Evolutionary conservation across 2,329 filamentous ascomycete species (phyloP), one percentile per base, ranked within the genome.

Genomic region (Sporothrix humicola): DNA sequence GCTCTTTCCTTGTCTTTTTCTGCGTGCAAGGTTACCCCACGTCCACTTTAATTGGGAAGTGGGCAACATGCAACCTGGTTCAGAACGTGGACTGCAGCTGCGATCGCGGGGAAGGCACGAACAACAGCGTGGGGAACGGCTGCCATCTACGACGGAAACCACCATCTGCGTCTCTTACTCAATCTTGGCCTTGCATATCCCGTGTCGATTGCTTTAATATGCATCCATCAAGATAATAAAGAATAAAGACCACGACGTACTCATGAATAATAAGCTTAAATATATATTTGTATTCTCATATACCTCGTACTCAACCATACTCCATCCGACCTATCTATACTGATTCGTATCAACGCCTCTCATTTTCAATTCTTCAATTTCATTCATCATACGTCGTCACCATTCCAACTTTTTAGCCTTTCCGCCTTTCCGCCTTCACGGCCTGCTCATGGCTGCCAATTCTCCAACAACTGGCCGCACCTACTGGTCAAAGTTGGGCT

Each of bases 401-500:
- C 31, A 37, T 37, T 3, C 31, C 31, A 7, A 5, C 31, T 31
- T 31, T 31, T 5, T 31, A 5, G 2, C 31, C 5, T 31, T 31
- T 31, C 31, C 31, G 31, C 31, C 31, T 31, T 31, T n/a, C n/a
- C n/a, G n/a, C 23, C 23, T 37, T 37, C 31, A 37, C 4, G 31
- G 31, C 31, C 31, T 37, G 31, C 31, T 37, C 31, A 37, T 37
- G 4, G 31, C 31, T 5, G 31, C 31, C 31, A 37, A 37, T 3
- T 5, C 31, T 37, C 31, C 31, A 37, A 37, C 31, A 5, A 6
- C 31, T 37, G 31, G 31, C 31, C 31, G 2, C 2, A 37, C 12
- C 31, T 66, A 50, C 48, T 61, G 23, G 6, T 82, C 87, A 74
- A 87, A 87, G 78, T 87, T 87, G 50, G 82, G 80, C 82, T 88